Evolutionary conservation across 345 rosid species (phyloP).

Genomic region (Bretschneidera sinensis): DNA sequence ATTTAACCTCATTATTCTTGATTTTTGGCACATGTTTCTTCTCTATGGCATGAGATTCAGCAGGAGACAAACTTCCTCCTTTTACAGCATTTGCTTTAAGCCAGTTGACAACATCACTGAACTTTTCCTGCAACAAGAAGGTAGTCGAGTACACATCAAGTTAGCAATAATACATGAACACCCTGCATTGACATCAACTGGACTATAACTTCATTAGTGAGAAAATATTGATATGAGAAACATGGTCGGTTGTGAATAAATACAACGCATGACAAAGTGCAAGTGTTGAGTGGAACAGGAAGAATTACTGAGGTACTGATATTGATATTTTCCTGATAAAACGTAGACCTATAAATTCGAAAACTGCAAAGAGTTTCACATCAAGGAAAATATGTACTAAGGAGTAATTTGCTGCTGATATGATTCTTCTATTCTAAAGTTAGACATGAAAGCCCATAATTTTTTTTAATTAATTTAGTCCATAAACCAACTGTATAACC

Average conservation of each 20-base stretch:
- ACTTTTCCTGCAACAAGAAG: constrained; percentile 54
- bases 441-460: no score
- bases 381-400: no score
- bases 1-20: constrained; percentile 34
- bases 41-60: constrained; percentile 37
- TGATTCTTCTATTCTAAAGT: no score
- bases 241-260: background rate
- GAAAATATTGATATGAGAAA: background rate
- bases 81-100: constrained; percentile 58
- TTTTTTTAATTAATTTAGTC: no score
- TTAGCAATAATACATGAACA: constrained; percentile 8
- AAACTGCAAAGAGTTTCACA: no score
- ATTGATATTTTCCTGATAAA: no score
- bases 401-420: no score
- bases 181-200: background rate
- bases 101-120: constrained; percentile 86
- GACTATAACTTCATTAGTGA: background rate
- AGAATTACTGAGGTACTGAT: no score
- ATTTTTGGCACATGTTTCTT: constrained; percentile 38
- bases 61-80: constrained; percentile 36
- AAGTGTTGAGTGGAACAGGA: no score
- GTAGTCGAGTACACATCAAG: background rate
- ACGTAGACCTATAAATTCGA: no score
- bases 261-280: background rate
- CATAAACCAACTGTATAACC: background rate